phyloP scores from a whole-genome alignment of 1,139 yeast species.

The Lodderomyces orthopsilosis region DNA sequence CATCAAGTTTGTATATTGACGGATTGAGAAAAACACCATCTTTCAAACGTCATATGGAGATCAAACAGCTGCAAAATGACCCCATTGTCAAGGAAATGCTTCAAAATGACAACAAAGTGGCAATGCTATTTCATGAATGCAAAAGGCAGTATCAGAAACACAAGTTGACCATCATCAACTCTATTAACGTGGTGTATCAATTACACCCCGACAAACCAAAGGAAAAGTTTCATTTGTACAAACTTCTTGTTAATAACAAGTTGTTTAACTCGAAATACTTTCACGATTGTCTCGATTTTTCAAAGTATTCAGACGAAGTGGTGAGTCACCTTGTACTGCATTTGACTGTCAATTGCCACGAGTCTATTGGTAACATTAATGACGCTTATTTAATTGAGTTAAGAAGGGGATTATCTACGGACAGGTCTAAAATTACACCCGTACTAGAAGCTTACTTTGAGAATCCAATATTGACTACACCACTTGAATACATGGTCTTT shows the following conservation, averaged over 20 bases:
- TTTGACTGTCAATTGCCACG: constrained; percentile 11
- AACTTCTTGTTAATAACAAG: constrained; percentile 24
- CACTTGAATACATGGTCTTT: constrained; percentile 29
- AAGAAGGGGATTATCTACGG: constrained; percentile 7
- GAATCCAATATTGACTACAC: constrained; percentile 19
- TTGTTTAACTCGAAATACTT: constrained; percentile 19
- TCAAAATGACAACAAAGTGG: constrained; percentile 18
- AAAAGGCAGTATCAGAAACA: constrained; percentile 21
- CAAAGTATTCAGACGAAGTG: constrained; percentile 1
- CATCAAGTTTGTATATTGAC: constrained; percentile 15
- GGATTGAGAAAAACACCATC: constrained; percentile 37
- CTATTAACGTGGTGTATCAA: constrained; percentile 23
- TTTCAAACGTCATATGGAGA: constrained; percentile 37
- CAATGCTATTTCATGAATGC: constrained; percentile 19
- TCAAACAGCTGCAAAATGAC: constrained; percentile 12
- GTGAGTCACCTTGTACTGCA: not conserved
- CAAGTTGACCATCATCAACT: constrained; percentile 23
- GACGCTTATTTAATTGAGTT: constrained; percentile 11
- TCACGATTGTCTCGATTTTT: constrained; percentile 9
- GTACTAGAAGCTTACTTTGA: constrained; percentile 15
- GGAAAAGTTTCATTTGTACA: constrained; percentile 33
- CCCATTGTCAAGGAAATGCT: constrained; percentile 18
- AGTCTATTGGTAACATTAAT: constrained; percentile 7
- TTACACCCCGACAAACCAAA: constrained; percentile 16
- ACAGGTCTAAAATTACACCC: constrained; percentile 8